phyloP scores from a whole-genome alignment of 768 basidiomycete species.

The Termitomyces sp. region DNA sequence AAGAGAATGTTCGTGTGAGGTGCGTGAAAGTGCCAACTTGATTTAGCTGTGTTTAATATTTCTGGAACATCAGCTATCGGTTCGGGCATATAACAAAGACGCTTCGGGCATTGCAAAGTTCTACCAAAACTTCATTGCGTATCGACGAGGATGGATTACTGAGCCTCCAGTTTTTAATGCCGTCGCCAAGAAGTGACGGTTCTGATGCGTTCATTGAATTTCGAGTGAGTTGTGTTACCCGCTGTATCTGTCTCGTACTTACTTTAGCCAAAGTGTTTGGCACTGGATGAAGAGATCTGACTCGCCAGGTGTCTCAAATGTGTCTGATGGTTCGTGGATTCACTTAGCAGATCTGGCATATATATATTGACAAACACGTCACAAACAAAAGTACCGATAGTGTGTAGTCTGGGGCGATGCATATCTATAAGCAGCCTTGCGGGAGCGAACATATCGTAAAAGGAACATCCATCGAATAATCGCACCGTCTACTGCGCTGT shows the following conservation, averaged over 20 bases:
- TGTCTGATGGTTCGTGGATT: neutral
- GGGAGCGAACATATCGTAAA: no score
- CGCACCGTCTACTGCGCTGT: conserved; percentile 17
- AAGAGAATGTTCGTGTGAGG: conserved; percentile 63
- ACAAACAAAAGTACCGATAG: no score
- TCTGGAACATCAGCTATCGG: conserved; percentile 58
- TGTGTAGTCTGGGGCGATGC: no score
- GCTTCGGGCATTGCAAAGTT: conserved; percentile 71
- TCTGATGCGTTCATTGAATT: conserved; percentile 81
- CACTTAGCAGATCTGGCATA: neutral
- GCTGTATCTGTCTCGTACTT: neutral
- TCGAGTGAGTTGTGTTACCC: conserved; percentile 48
- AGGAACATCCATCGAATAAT: conserved; percentile 31
- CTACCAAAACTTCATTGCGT: conserved; percentile 83
- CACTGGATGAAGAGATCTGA: conserved; percentile 32
- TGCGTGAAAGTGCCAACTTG: conserved; percentile 19
- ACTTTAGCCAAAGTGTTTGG: conserved; percentile 29
- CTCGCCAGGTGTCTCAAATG: neutral
- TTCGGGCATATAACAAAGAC: conserved; percentile 73
- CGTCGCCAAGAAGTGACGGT: conserved; percentile 35
- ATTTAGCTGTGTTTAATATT: neutral
- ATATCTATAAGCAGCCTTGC: no score
- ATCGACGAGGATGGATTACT: conserved; percentile 81
- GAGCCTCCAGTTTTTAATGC: conserved; percentile 89
- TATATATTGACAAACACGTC: no score